Evolutionary conservation across 306 rosid genomes (phyloP), one percentile per base, ranked within the genome.

Genomic region (Cucurbita pepo): DNA sequence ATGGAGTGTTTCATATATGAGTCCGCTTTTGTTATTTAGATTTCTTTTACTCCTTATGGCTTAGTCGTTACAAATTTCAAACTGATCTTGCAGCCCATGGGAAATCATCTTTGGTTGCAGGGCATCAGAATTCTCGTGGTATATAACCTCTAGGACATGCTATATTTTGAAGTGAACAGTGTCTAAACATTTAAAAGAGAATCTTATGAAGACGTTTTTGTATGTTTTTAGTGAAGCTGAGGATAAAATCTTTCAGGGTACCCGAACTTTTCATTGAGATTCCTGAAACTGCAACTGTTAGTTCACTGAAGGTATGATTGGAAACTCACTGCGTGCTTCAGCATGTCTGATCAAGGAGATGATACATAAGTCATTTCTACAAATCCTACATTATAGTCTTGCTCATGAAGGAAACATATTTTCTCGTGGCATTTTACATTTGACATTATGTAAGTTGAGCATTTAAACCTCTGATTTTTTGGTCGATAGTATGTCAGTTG

Each of bases 201-300:
- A 81, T 82, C 85, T 83, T 80, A 86, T 25, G 45, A 73, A 79
- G 77, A 48, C 62, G 56, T 82, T 55, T 76, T 85, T 72, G 79
- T 66, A 77, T 83, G 86, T 82, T 72, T 81, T 75, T 87, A 86
- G 95, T 87, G 84, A 89, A 86, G 79, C 88, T 92, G 72, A 85
- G 92, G 92, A 88, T 92, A 86, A 92, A 89, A 84, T 90, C 97
- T 21, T 88, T 88, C 79, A 87, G 89, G 85, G 96, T 89, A 78
- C 96, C 96, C 0, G 91, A 89, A 82, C 90, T 89, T 83, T 83
- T 86, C 36, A 86, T 89, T 65, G 94, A 91, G 84, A 85, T 91
- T 76, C 88, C 96, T 5, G 97, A 89, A 82, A 89, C 88, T 54
- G 89, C 92, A 76, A 90, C 92, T 7, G 81, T 92, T 63, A 96